Base-by-base conservation (phyloP, 2,329 filamentous ascomycete genomes). In the Apiospora rasikravindrae region DNA sequence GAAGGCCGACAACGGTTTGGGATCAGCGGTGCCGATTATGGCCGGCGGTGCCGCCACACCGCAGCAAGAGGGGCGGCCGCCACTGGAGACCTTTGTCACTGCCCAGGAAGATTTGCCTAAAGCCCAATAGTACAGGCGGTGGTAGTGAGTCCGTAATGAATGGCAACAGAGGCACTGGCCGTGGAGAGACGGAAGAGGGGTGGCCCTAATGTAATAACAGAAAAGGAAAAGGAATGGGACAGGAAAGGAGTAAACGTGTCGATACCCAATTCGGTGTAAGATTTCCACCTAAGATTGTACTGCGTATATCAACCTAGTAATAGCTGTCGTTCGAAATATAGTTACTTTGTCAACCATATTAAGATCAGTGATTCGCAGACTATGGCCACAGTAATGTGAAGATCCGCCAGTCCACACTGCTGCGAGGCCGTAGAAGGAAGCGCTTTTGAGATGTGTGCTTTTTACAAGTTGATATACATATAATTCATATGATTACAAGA, bases 61-160 rank as follows among this genome's bases (percentile, higher is more conserved):
- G 11, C 66, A 71, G 11, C 66, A 71, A 14, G 71, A 76, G 69
- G 57, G 19, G 33, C 73, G 79, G 13, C 79, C 78, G 13, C 77
- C 75, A 2, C 68, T 90, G 40, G 88, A 91, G 73, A 86, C 86
- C 0, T 90, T 89, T 74, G 83, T 88, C 26, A 90, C 89, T 2
- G 88, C 89, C 1, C 84, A 80, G 16, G 85, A 88, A 73, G 79
- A 84, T 6, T 74, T 86, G 67, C 82, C 84, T 0, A 79, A 73
- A 47, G 75, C 72, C 0, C 79, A 80, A 70, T 77, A 66, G 74
- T 71, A 44, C 53, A 71, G 53, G 53, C 16, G 22, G 66, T 47
- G 44, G 51, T 67, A 14, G 57, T 64, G 57, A 64, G 19, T 40
- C 22, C 33, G 33, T 40, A n/a, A n/a, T 40, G 33, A 33, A 29